Conservation (phyloP, 495 filamentous ascomycete genomes). For the Penicillium diatomitis region DNA sequence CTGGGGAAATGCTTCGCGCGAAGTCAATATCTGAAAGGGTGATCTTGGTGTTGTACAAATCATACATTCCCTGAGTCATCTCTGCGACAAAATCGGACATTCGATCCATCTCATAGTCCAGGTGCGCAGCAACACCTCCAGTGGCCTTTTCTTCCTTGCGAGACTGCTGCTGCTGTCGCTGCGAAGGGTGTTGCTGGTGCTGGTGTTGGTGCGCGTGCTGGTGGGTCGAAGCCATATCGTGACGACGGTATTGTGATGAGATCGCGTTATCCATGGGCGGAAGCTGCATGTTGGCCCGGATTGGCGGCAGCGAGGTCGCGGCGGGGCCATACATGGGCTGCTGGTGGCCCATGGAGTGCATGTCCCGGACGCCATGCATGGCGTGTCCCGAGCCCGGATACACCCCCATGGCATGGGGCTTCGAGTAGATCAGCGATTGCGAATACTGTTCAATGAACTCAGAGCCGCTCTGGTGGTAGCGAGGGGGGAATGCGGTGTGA, state of each 20-base stretch:
- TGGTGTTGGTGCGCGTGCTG: conserved; percentile 19
- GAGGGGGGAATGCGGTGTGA: conserved; percentile 34
- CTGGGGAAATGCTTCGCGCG: conserved; percentile 66
- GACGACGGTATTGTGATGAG: conserved; percentile 36
- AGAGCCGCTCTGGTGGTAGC: conserved; percentile 38
- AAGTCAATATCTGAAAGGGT: conserved; percentile 64
- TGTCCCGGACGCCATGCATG: conserved; percentile 27
- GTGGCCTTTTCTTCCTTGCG: conserved; percentile 47
- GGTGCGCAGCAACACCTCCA: conserved; percentile 88
- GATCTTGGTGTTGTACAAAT: conserved; percentile 50
- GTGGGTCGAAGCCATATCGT: conserved; percentile 26
- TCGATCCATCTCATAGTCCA: conserved; percentile 97
- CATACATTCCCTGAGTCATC: conserved; percentile 78
- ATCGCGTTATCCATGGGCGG: conserved; percentile 37
- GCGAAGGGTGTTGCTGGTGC: neutral
- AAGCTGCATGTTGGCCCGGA: conserved; percentile 34
- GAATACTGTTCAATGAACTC: conserved; percentile 45
- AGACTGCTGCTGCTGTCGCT: conserved; percentile 19
- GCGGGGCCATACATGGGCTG: conserved; percentile 34
- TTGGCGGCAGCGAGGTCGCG: conserved; percentile 30
- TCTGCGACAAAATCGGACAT: conserved; percentile 98
- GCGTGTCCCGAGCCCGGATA: conserved; percentile 23
- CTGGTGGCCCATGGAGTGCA: conserved; percentile 24
- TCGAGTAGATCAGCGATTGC: conserved; percentile 33
- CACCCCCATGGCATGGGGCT: conserved; percentile 32